Evolutionary conservation across 2,329 filamentous ascomycete species (phyloP).

Genomic region (Fusarium oxysporum): DNA sequence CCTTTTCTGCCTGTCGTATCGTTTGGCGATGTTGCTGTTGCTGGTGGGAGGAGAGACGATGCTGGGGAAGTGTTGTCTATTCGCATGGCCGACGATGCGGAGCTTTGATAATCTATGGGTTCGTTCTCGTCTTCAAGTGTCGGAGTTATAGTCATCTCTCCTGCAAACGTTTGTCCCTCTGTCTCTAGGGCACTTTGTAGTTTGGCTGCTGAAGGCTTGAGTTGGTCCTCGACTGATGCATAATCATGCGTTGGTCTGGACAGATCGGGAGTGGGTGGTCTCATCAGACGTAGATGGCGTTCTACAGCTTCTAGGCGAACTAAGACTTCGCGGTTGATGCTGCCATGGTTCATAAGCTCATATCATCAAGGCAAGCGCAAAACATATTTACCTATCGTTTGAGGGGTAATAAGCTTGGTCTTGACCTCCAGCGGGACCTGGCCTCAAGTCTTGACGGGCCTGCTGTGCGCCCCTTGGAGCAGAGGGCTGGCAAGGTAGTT

Average conservation of each 20-base stretch:
- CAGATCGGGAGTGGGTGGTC: not conserved
- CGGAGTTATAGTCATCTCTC: conserved; percentile 32
- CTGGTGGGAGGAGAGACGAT: conserved; percentile 1
- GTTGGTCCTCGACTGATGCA: conserved; percentile 10
- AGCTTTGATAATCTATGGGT: not conserved
- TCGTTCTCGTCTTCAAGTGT: conserved; percentile 22
- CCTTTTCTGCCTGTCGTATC: not conserved
- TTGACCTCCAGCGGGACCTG: not conserved
- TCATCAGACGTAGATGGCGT: conserved; percentile 13
- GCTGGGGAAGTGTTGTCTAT: not conserved
- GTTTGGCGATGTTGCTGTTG: not conserved
- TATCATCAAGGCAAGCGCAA: not conserved
- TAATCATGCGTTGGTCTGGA: not conserved
- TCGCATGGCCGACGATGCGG: not conserved
- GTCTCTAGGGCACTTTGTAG: conserved; percentile 25
- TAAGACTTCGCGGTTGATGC: conserved; percentile 12
- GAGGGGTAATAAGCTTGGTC: not conserved
- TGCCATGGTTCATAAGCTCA: not conserved
- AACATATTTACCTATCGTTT: not conserved
- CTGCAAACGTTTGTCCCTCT: conserved; percentile 34
- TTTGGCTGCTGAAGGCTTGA: conserved; percentile 5
- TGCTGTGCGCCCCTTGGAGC: conserved; percentile 15
- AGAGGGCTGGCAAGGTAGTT: conserved; percentile 19
- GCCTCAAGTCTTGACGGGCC: not conserved
- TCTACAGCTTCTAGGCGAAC: conserved; percentile 17